Evolutionary conservation across 202 grass and related monocot genomes (phyloP), one percentile per base, ranked within the genome.

Genomic region (Setaria viridis): DNA sequence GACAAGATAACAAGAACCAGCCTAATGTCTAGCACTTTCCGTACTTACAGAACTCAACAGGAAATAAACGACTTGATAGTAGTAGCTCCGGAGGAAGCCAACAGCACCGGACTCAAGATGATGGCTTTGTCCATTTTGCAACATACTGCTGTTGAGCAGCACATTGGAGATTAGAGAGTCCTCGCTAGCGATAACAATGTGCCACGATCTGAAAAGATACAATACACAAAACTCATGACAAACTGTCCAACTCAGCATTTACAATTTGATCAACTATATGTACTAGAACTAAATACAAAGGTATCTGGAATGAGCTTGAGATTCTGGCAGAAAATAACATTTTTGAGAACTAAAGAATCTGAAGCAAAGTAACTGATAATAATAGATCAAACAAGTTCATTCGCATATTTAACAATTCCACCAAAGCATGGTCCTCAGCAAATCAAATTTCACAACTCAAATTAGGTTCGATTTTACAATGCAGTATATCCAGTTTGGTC

Each of bases 161-260:
- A 58, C 17, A 74, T 35, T 7, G 8, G 32, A 67, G 32, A 48
- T 80, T 17, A 80, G 30, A 5, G 6, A 67, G 48, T 53, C 32
- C 48, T 67, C 1, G 46, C 17, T 14, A 65, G 6, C 2, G 10
- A 48, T 10, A 20, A 12, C 17, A 76, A 53, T 21, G 7, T 4
- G 30, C 46, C 46, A 51, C 30, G 48, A 80, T 53, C 62, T 80
- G 46, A 75, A 67, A 80, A 67, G 15, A 67, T 66, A 47, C 42
- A 9, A 65, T 4, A 13, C 16, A 80, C 43, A 57, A 67, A 39
- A 41, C 21, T 63, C 34, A 29, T 70, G 11, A 47, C n/a, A 3
- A 70, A 29, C 68, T 57, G 54, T 13, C 42, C 45, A 33, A 20
- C 21, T 64, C 42, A 20, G 58, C 5, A 59, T 62, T 78, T 57